These are phyloP conservation scores for Nemania sp. DNA, from an alignment of 2,329 filamentous ascomycete species.

Conservation along the genomic window DNA sequence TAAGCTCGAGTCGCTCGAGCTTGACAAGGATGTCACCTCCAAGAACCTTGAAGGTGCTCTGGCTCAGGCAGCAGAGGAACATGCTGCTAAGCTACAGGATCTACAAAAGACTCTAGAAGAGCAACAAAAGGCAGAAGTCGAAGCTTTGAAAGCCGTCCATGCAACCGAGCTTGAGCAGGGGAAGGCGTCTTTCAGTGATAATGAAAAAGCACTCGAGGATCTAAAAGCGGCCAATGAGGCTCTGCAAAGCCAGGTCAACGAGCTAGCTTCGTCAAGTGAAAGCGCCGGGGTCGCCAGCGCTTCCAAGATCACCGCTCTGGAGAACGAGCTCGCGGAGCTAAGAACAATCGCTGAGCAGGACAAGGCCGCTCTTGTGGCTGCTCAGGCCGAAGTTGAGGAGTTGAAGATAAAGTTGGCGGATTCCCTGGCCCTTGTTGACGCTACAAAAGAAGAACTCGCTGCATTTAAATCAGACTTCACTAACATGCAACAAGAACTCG, in stretches of 20 bases:
- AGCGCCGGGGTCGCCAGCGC: constrained; percentile 51
- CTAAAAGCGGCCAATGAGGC: constrained; percentile 57
- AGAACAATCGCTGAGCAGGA: constrained; percentile 54
- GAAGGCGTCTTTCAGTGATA: constrained; percentile 49
- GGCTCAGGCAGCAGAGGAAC: constrained; percentile 50
- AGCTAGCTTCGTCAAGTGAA: constrained; percentile 54
- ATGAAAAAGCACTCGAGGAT: constrained; percentile 55
- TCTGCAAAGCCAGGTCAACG: constrained; percentile 60
- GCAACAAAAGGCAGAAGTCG: constrained; percentile 55
- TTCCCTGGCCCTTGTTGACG: constrained; percentile 34
- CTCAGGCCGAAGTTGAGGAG: constrained; percentile 47
- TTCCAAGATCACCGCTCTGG: constrained; percentile 54
- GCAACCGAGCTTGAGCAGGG: constrained; percentile 54
- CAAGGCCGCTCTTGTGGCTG: constrained; percentile 52
- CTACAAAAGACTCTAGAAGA: constrained; percentile 55
- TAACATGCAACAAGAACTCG: constrained; percentile 50
- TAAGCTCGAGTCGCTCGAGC: constrained; percentile 53
- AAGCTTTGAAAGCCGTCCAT: constrained; percentile 58
- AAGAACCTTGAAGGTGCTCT: constrained; percentile 46
- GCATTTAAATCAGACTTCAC: constrained; percentile 55
- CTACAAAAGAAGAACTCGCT: constrained; percentile 50
- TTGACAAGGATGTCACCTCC: constrained; percentile 47
- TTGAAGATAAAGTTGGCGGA: constrained; percentile 45
- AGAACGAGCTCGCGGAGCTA: constrained; percentile 57
- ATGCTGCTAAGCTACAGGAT: constrained; percentile 54